A percentile compares a stretch with the other conserved stretches of the same genome.
Evolutionary conservation across 2,329 filamentous ascomycete genomes (phyloP).

Genomic region (Penicillium olsonii): DNA sequence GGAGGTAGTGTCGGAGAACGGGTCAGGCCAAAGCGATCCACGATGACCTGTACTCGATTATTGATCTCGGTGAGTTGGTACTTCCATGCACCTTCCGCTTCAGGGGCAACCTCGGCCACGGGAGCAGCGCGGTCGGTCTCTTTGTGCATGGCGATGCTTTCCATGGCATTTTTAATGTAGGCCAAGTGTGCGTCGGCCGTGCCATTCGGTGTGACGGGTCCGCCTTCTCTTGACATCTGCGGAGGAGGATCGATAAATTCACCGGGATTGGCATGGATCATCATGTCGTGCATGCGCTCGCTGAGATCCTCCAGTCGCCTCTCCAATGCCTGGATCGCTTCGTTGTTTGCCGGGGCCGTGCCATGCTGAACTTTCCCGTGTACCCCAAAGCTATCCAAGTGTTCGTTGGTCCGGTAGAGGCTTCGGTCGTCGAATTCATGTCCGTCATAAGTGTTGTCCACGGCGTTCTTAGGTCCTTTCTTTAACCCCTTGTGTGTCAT

Average conservation of each 20-base stretch:
- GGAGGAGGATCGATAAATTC: slow-evolving; percentile 42
- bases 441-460: slow-evolving; percentile 71
- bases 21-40: slow-evolving; percentile 49
- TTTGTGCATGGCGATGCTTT: slow-evolving; percentile 58
- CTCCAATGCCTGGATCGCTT: slow-evolving; percentile 63
- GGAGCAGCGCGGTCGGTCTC: slow-evolving; percentile 8
- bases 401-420: slow-evolving; percentile 69
- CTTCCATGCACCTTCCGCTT: slow-evolving; percentile 43
- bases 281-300: slow-evolving; percentile 64
- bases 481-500: slow-evolving; percentile 78
- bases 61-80: slow-evolving; percentile 65
- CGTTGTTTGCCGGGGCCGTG: slow-evolving; percentile 26
- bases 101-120: slow-evolving; percentile 22
- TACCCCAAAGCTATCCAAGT: slow-evolving; percentile 54
- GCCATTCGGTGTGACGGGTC: slow-evolving; percentile 28
- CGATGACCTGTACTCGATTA: slow-evolving; percentile 61
- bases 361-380: slow-evolving; percentile 23
- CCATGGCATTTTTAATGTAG: slow-evolving; percentile 69
- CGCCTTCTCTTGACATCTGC: slow-evolving; percentile 30
- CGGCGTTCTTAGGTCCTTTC: slow-evolving; percentile 54
- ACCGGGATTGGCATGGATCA: slow-evolving; percentile 51
- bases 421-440: slow-evolving; percentile 76
- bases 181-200: slow-evolving; percentile 61
- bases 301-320: slow-evolving; percentile 69
- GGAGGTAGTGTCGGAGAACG: slow-evolving; percentile 53